Evolutionary conservation across 768 basidiomycete species (phyloP).

Genomic region (Chalciporus piperatus): DNA sequence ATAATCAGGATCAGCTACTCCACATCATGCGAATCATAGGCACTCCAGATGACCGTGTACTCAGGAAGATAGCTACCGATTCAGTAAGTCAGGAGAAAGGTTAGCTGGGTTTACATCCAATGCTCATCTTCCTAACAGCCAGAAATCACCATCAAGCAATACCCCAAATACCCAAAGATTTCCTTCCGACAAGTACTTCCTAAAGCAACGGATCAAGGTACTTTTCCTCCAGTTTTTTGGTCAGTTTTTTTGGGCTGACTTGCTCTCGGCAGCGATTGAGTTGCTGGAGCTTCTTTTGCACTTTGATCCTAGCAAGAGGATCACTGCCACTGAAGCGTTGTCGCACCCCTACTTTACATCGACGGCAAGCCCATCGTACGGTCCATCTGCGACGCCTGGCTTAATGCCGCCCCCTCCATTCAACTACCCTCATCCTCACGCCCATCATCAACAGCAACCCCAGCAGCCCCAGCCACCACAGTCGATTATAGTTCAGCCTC

Average conservation of each 20-base stretch:
- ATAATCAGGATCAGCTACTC: constrained; percentile 96
- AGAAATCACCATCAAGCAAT: constrained; percentile 79
- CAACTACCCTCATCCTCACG: constrained; percentile 64
- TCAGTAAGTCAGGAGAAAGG: constrained; percentile 52
- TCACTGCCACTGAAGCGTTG: constrained; percentile 88
- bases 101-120: neutral
- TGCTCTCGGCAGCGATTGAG: constrained; percentile 63
- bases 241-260: neutral
- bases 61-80: constrained; percentile 87
- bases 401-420: constrained; percentile 68
- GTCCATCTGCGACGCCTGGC: constrained; percentile 39
- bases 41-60: constrained; percentile 84
- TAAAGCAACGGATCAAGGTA: constrained; percentile 83
- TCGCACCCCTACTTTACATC: constrained; percentile 88
- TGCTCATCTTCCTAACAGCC: constrained; percentile 47
- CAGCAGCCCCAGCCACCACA: constrained; percentile 41
- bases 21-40: constrained; percentile 98
- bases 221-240: neutral
- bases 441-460: constrained; percentile 42
- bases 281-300: constrained; percentile 92
- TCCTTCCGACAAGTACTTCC: constrained; percentile 78
- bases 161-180: constrained; percentile 84
- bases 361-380: constrained; percentile 35
- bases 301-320: constrained; percentile 90
- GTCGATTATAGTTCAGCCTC: constrained; percentile 36